phyloP scores from a whole-genome alignment of 192 early-diverging fungal genomes.

The Coemansia sp. region DNA sequence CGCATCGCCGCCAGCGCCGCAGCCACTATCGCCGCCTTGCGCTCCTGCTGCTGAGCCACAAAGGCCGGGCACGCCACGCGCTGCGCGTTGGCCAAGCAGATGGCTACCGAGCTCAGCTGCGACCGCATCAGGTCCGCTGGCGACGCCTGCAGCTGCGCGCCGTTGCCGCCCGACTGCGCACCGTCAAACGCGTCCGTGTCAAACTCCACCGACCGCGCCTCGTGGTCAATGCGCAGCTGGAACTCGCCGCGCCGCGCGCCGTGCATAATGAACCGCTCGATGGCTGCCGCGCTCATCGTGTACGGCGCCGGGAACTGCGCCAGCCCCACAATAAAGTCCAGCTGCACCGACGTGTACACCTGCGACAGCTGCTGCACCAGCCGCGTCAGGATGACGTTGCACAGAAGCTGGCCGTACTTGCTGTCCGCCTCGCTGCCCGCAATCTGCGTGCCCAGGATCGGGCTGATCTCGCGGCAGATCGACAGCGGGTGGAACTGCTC shows the following conservation, averaged over 20 bases:
- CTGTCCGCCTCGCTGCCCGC: slow-evolving; percentile 71
- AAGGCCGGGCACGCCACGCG: slow-evolving; percentile 81
- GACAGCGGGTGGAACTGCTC: slow-evolving; percentile 99
- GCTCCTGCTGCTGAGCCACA: slow-evolving; percentile 66
- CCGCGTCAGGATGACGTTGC: slow-evolving; percentile 96
- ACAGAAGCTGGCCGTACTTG: slow-evolving; percentile 93
- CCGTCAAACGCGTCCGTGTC: slow-evolving; percentile 89
- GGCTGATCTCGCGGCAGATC: slow-evolving; percentile 96
- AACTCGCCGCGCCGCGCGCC: slow-evolving; percentile 97
- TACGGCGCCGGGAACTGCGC: slow-evolving; percentile 87
- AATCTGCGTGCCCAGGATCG: slow-evolving; percentile 74
- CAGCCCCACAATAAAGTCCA: slow-evolving; percentile 90
- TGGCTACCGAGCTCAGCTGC: slow-evolving; percentile 87
- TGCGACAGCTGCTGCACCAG: slow-evolving; percentile 97
- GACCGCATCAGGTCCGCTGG: slow-evolving; percentile 92
- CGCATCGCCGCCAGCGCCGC: slow-evolving; percentile 73
- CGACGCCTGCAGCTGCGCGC: slow-evolving; percentile 80
- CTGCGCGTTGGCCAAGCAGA: slow-evolving; percentile 83
- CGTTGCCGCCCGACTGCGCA: slow-evolving; percentile 76
- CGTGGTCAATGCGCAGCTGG: slow-evolving; percentile 94
- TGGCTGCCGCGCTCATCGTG: slow-evolving; percentile 80
- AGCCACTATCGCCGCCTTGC: slow-evolving; percentile 68
- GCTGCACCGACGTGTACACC: slow-evolving; percentile 97
- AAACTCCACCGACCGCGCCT: slow-evolving; percentile 86
- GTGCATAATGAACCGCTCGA: slow-evolving; percentile 99